phyloP scores from a whole-genome alignment of 2,329 filamentous ascomycete species.

The Fusarium sp. region DNA sequence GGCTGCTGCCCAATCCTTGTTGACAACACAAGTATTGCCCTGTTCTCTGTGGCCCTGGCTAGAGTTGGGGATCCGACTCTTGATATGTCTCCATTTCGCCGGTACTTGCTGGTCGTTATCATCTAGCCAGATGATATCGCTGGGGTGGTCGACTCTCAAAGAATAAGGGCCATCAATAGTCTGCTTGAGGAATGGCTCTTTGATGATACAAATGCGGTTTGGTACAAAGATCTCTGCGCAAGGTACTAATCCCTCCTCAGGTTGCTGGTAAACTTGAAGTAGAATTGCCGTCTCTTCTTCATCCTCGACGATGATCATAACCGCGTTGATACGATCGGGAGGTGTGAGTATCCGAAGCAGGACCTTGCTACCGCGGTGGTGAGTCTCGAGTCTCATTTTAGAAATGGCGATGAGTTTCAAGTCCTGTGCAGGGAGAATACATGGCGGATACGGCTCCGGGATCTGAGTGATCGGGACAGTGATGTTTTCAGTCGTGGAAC shows the following conservation, averaged over 20 bases:
- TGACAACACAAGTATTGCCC: constrained; percentile 54
- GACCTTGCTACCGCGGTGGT: constrained; percentile 36
- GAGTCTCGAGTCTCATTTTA: constrained; percentile 31
- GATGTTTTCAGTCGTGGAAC: not conserved
- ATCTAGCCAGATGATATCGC: constrained; percentile 60
- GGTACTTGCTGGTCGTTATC: constrained; percentile 57
- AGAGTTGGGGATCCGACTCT: not conserved
- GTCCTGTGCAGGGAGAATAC: not conserved
- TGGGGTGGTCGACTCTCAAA: constrained; percentile 66
- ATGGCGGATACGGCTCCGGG: constrained; percentile 4
- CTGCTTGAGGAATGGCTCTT: constrained; percentile 66
- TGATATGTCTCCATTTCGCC: constrained; percentile 50
- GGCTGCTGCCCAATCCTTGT: constrained; percentile 49
- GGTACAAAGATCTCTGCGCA: constrained; percentile 53
- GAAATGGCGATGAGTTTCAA: not conserved
- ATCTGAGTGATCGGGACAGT: constrained; percentile 3
- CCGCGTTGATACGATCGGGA: constrained; percentile 27
- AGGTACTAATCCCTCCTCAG: constrained; percentile 53
- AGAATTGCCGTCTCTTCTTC: constrained; percentile 51
- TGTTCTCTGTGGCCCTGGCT: constrained; percentile 4
- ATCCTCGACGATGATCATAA: constrained; percentile 57
- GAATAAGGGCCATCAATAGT: constrained; percentile 56
- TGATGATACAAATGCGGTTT: constrained; percentile 57
- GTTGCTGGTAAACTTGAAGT: constrained; percentile 60
- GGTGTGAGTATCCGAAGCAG: constrained; percentile 42